Evolutionary conservation across 768 basidiomycete species (phyloP).

Genomic region (Suillus placidus): DNA sequence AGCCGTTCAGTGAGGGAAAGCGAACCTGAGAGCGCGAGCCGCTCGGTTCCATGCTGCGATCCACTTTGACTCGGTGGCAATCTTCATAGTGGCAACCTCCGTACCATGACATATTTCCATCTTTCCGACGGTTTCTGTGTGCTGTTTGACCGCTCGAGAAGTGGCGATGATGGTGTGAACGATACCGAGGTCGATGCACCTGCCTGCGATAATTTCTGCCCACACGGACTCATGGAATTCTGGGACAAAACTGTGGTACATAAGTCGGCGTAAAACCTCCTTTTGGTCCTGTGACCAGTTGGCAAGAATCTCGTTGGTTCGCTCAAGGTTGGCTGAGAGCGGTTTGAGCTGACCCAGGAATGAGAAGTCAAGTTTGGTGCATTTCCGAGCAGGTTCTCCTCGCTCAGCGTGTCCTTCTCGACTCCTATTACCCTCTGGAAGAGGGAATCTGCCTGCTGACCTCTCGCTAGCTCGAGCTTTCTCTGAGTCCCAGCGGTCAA

Average conservation of each 20-base stretch:
- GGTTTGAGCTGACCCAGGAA: neutral
- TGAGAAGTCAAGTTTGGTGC: slow-evolving; percentile 8
- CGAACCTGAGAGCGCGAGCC: neutral
- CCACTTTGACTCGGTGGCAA: neutral
- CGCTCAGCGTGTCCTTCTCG: neutral
- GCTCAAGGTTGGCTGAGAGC: neutral
- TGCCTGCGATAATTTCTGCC: slow-evolving; percentile 26
- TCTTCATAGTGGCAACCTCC: neutral
- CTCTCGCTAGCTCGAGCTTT: neutral
- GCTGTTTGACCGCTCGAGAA: slow-evolving; percentile 11
- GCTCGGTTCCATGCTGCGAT: neutral
- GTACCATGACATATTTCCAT: neutral
- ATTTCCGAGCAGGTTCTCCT: neutral
- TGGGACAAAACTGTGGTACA: slow-evolving; percentile 8
- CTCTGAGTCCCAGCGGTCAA: neutral
- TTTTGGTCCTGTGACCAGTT: slow-evolving; percentile 1
- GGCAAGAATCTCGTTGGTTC: neutral
- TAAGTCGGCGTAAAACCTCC: neutral
- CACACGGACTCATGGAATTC: slow-evolving; percentile 32
- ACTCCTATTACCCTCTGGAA: neutral
- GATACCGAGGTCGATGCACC: slow-evolving; percentile 32
- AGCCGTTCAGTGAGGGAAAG: neutral
- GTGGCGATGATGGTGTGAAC: slow-evolving; percentile 25
- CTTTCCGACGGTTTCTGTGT: slow-evolving; percentile 20
- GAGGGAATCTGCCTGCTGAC: neutral